phyloP scores from a whole-genome alignment of 345 rosid species.

The Hypericum perforatum region DNA sequence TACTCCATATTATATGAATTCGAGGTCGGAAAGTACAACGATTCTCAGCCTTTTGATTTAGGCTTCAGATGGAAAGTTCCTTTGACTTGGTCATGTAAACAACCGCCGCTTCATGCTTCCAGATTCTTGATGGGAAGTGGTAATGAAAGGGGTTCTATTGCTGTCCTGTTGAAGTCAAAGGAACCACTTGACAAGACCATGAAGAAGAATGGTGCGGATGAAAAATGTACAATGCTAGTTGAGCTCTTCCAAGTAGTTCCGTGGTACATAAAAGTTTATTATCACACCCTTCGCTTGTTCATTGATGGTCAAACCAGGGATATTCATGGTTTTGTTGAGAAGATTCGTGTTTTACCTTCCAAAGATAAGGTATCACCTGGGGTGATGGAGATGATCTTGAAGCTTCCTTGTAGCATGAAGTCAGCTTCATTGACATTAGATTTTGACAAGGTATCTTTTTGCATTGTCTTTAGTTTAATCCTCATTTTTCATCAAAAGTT shows the following conservation, averaged over 20 bases:
- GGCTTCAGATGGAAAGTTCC: constrained; percentile 69
- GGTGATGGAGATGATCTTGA: constrained; percentile 73
- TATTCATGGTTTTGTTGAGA: constrained; percentile 43
- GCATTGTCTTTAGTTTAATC: no score
- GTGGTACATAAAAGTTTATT: constrained; percentile 89
- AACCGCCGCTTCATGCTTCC: constrained; percentile 61
- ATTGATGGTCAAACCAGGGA: constrained; percentile 54
- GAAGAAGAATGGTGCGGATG: constrained; percentile 13
- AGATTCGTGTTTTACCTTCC: constrained; percentile 74
- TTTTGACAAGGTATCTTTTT: constrained; percentile 68
- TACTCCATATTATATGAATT: constrained; percentile 42
- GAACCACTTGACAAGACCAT: constrained; percentile 22
- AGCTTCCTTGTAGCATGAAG: constrained; percentile 59
- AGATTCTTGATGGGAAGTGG: constrained; percentile 98
- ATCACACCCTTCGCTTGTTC: constrained; percentile 58
- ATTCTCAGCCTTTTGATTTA: constrained; percentile 54
- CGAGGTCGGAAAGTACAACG: constrained; percentile 46
- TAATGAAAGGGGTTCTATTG: constrained; percentile 92
- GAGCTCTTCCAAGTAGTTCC: constrained; percentile 90
- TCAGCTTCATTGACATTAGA: constrained; percentile 77
- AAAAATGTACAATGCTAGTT: constrained; percentile 43
- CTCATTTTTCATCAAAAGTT: no score
- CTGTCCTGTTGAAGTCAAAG: constrained; percentile 64
- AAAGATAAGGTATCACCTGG: constrained; percentile 89
- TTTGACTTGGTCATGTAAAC: constrained; percentile 55